Base-by-base conservation (phyloP, 2,329 filamentous ascomycete genomes). In the Falciphora oryzae region DNA sequence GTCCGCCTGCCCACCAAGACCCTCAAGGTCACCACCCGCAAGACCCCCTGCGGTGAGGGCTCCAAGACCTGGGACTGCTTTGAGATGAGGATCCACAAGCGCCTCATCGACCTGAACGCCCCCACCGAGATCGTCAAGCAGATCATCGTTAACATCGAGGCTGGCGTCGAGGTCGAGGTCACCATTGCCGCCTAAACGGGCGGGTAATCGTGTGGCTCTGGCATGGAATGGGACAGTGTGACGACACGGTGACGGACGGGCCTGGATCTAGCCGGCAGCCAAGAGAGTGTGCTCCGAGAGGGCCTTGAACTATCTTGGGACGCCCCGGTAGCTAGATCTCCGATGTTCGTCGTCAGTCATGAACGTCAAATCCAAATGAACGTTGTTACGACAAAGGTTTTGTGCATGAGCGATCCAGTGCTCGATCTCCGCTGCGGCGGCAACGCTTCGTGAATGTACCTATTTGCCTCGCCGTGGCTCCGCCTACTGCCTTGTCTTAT, bases 21-120 rank as follows among this genome's bases (percentile, higher is more conserved):
- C 80, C 88, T 98, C 76, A 92, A 95, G 87, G 88, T 97, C 86
- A 92, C 91, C 79, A 97, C 95, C 86, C 91, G 95, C 78, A 99
- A 99, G 91, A 98, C 95, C 71, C 95, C 95, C 80, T 95, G 91
- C 84, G 95, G 95, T 91, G 95, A 99, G 89, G 95, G 95, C 84
- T 96, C 91, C 82, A 99, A 99, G 92, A 99, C 95, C 78, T 99
- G 95, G 95, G 95, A 98, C 81, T 89, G 86, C 81, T 99, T 86
- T 82, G 94, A 99, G 90, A 96, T 99, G 93, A 90, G 94, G 84
- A 96, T 97, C 80, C 93, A 97, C 89, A 97, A 97, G 90, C 91
- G 93, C 74, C 86, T 97, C 77, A 97, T 97, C 78, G 93, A 97
- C 82, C 85, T 99, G 72, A 93, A 96, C 83, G 95, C 95, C 75